A percentile compares a stretch with the other conserved stretches of the same genome.
These are phyloP conservation scores for Miamiensis avidus DNA, from an alignment of 169 alveolate genomes.

Conservation along the genomic window DNA sequence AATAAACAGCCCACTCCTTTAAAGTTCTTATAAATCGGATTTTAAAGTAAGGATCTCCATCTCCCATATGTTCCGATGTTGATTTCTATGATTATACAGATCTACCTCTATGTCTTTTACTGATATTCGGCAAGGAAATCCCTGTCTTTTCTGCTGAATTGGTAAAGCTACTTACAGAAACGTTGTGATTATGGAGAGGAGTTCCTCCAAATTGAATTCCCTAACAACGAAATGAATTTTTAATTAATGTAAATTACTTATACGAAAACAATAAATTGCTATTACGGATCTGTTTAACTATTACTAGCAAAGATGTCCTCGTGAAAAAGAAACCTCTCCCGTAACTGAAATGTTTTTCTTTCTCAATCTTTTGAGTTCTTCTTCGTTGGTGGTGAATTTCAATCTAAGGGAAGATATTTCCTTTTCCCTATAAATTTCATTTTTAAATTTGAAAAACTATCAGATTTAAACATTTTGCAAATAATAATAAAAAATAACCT, in stretches of 20 bases:
- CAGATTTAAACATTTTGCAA: too few species aligned
- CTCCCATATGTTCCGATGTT: conserved; percentile 4
- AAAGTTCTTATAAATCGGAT: conserved; percentile 7
- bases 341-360: neutral
- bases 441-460: too few species aligned
- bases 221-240: too few species aligned
- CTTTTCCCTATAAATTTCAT: too few species aligned
- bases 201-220: conserved; percentile 3
- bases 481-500: too few species aligned
- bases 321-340: neutral
- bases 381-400: neutral
- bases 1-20: conserved; percentile 26
- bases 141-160: conserved; percentile 1
- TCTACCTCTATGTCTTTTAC: neutral
- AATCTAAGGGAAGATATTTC: conserved; percentile 8
- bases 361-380: conserved; percentile 19
- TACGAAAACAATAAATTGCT: too few species aligned
- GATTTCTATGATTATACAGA: neutral
- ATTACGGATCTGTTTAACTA: neutral
- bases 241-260: too few species aligned
- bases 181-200: neutral
- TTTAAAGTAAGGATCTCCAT: conserved; percentile 16
- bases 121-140: neutral
- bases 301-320: conserved; percentile 2
- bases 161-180: neutral